Conservation (phyloP, 306 rosid genomes). For the Prunus mume region DNA sequence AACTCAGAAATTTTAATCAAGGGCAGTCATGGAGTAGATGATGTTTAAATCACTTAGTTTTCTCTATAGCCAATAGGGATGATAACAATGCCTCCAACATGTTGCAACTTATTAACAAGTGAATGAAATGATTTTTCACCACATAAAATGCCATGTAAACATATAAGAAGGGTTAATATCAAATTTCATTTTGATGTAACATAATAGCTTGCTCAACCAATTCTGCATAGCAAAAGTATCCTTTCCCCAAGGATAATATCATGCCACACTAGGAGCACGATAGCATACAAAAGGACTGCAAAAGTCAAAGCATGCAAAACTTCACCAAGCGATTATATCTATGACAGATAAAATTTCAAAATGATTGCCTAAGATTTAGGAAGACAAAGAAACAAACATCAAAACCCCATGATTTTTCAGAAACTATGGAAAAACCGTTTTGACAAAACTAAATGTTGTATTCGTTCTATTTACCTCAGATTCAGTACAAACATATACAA, state of each 20-base stretch:
- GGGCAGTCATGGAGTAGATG: too few species aligned
- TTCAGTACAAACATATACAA: background rate
- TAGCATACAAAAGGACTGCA: background rate
- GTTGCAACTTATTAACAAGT: too few species aligned
- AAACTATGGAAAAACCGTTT: background rate
- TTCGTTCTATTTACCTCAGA: background rate
- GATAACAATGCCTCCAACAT: background rate
- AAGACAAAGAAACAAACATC: background rate
- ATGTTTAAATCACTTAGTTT: too few species aligned
- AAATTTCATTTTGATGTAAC: background rate
- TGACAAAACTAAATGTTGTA: background rate
- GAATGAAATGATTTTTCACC: background rate
- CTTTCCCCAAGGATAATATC: background rate
- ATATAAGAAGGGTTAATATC: background rate
- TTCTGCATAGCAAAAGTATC: background rate
- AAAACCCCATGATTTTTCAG: background rate
- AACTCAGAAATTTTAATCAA: too few species aligned
- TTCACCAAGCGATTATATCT: background rate
- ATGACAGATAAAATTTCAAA: background rate
- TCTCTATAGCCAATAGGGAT: background rate
- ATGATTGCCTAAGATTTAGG: background rate
- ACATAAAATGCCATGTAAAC: background rate
- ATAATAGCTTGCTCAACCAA: background rate
- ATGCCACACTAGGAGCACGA: too few species aligned
- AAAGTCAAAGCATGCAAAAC: background rate